A percentile compares a stretch with the other conserved stretches of the same genome.
These are phyloP conservation scores for Entophlyctis luteolus DNA, from an alignment of 192 early-diverging fungal species.

Conservation along the genomic window DNA sequence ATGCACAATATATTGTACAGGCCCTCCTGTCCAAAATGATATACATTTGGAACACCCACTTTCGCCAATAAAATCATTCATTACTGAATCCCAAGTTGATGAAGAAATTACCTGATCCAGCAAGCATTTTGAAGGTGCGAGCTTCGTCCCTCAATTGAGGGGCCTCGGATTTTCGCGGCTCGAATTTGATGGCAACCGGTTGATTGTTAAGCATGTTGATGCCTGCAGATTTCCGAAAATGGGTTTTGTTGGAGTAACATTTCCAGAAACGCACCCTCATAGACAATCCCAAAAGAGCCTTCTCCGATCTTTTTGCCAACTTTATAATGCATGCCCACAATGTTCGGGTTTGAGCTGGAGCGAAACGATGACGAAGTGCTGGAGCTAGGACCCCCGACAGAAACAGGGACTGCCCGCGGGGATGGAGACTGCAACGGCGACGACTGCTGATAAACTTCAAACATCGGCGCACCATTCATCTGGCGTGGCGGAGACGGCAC, in stretches of 20 bases:
- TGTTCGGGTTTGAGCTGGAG: constrained; percentile 47
- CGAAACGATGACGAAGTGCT: background rate
- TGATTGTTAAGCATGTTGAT: constrained; percentile 85
- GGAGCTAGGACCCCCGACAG: too few relatives aligned
- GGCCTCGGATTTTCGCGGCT: constrained; percentile 93
- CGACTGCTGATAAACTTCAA: too few relatives aligned
- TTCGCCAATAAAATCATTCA: background rate
- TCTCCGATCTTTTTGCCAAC: constrained; percentile 96
- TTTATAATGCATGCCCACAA: constrained; percentile 94
- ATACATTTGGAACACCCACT: constrained; percentile 84
- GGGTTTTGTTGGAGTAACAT: background rate
- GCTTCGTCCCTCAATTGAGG: constrained; percentile 96
- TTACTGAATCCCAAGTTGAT: background rate
- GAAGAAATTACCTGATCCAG: background rate
- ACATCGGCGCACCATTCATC: background rate
- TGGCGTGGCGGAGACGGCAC: background rate
- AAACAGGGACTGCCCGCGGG: too few relatives aligned
- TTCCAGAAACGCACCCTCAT: constrained; percentile 71
- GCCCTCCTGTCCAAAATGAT: constrained; percentile 97
- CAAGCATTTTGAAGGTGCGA: constrained; percentile 83
- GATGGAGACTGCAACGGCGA: too few relatives aligned
- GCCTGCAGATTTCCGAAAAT: constrained; percentile 36
- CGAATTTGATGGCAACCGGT: constrained; percentile 96
- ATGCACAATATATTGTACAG: constrained; percentile 92
- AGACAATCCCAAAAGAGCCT: constrained; percentile 97